Conservation (phyloP, 1,139 yeast genomes). For the Kodamaea derodonti region DNA sequence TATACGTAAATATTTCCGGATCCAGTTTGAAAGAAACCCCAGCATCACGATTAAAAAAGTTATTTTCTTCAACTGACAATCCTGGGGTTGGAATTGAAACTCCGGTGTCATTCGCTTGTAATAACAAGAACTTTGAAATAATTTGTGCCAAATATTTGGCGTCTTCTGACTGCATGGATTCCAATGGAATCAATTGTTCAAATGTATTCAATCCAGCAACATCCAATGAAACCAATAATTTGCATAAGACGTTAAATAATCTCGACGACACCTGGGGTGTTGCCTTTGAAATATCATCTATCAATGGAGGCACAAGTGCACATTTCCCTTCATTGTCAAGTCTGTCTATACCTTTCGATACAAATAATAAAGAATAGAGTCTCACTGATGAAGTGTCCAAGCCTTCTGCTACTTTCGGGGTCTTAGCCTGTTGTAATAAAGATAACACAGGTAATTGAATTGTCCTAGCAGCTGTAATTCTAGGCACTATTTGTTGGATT, state of each 20-base stretch:
- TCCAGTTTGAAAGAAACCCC: conserved; percentile 52
- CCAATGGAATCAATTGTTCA: conserved; percentile 23
- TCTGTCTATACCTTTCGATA: conserved; percentile 63
- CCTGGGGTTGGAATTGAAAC: conserved; percentile 53
- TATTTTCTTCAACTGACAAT: conserved; percentile 48
- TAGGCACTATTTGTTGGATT: conserved; percentile 62
- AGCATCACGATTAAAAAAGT: conserved; percentile 64
- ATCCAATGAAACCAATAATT: conserved; percentile 48
- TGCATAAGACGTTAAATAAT: conserved; percentile 57
- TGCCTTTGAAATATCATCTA: conserved; percentile 42
- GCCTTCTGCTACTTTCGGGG: conserved; percentile 42
- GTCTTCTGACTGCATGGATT: conserved; percentile 23
- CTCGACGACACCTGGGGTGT: conserved; percentile 49
- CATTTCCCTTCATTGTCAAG: conserved; percentile 30
- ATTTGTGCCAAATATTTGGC: conserved; percentile 41
- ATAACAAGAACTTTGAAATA: conserved; percentile 54
- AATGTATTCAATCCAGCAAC: conserved; percentile 46
- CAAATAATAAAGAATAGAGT: conserved; percentile 62
- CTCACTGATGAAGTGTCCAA: conserved; percentile 52
- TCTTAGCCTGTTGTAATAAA: conserved; percentile 59
- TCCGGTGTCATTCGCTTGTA: conserved; percentile 38
- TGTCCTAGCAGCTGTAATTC: conserved; percentile 55
- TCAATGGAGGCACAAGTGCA: conserved; percentile 44
- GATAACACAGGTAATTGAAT: conserved; percentile 61
- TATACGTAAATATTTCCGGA: conserved; percentile 47